Conservation (phyloP, 2,329 filamentous ascomycete species). For the Dryadomyces quercivorus region DNA sequence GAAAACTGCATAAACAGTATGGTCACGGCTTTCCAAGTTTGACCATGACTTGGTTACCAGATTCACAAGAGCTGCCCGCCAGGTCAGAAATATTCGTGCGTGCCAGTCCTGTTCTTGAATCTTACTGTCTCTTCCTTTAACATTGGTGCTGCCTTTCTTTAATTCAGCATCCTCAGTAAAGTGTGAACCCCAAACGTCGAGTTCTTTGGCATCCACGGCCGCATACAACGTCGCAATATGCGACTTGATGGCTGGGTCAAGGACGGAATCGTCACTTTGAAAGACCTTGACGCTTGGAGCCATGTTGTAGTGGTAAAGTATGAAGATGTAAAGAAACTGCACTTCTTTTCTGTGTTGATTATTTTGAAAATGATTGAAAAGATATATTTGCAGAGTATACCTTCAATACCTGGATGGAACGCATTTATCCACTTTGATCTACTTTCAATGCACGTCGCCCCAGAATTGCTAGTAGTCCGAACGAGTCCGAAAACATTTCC, state of each 20-base stretch:
- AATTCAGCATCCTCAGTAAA: constrained; percentile 8
- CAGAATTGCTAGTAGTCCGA: background rate
- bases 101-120: background rate
- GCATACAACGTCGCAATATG: constrained; percentile 7
- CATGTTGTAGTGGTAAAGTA: background rate
- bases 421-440: no score
- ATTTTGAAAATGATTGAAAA: background rate
- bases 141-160: constrained; percentile 10
- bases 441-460: background rate
- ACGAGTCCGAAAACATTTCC: background rate
- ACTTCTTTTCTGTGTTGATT: background rate
- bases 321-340: background rate
- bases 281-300: constrained; percentile 4
- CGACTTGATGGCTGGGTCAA: constrained; percentile 8
- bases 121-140: constrained; percentile 2
- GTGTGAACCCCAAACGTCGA: constrained; percentile 4
- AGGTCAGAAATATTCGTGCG: background rate
- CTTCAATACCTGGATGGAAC: background rate
- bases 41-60: constrained; percentile 7
- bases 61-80: background rate
- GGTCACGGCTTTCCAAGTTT: constrained; percentile 6
- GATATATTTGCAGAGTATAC: background rate
- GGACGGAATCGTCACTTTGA: constrained; percentile 6
- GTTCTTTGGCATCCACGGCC: constrained; percentile 7
- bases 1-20: constrained; percentile 8